Conservation (phyloP, 805 yeast genomes). For the Saccharomycopsis oosterbeekiorum region DNA sequence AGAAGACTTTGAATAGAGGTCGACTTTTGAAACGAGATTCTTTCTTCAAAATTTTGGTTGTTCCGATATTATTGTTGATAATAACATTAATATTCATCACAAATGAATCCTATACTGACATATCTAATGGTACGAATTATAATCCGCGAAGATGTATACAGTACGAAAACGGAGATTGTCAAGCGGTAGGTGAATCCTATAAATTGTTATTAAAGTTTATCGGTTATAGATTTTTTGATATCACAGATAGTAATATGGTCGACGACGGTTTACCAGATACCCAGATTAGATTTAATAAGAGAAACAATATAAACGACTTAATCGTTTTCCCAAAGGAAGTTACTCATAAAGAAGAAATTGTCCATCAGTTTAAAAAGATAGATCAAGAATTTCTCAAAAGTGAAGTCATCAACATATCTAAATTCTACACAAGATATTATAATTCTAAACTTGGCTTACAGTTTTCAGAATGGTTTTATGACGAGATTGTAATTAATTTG, state of each 20-base stretch:
- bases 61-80: not conserved
- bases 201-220: not conserved
- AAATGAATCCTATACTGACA: not conserved
- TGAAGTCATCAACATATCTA: constrained; percentile 33
- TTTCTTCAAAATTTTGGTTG: not conserved
- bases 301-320: not conserved
- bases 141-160: not conserved
- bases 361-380: constrained; percentile 26
- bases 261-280: not conserved
- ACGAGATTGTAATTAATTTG: constrained; percentile 30
- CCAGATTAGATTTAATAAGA: not conserved
- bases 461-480: constrained; percentile 61
- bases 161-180: not conserved
- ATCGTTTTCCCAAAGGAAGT: constrained; percentile 4
- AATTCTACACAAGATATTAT: constrained; percentile 66
- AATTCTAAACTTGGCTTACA: constrained; percentile 60
- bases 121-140: not conserved
- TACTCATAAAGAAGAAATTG: not conserved
- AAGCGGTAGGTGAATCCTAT: not conserved
- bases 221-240: not conserved
- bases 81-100: not conserved
- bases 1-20: not conserved
- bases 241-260: not conserved
- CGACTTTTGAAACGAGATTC: not conserved
- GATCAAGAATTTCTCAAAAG: constrained; percentile 43